Percentiles rank a stretch among this genome's conserved stretches.
These are phyloP conservation scores for Hypoxylon sp. DNA, from an alignment of 2,329 filamentous ascomycete species.

Conservation along the genomic window DNA sequence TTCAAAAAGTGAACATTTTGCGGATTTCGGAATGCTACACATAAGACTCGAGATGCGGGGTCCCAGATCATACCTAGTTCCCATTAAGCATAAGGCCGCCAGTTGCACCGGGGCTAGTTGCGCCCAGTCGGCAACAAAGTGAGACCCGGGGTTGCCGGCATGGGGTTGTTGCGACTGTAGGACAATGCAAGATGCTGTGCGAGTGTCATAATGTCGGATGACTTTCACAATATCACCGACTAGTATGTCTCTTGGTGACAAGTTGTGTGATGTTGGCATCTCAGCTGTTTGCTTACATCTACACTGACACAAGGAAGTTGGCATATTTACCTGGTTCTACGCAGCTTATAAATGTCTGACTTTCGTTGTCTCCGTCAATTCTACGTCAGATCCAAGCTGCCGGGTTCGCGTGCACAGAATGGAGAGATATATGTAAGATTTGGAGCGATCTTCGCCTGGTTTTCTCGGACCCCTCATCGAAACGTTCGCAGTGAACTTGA, in stretches of 20 bases:
- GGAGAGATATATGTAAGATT: constrained; percentile 18
- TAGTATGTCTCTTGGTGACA: constrained; percentile 1
- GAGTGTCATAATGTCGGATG: constrained; percentile 20
- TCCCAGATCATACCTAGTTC: constrained; percentile 23
- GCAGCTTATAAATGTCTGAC: constrained; percentile 8
- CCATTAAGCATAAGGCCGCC: constrained; percentile 17
- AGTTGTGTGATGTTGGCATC: constrained; percentile 17
- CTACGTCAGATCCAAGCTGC: constrained; percentile 26
- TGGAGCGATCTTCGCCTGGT: constrained; percentile 19
- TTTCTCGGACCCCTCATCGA: constrained; percentile 9
- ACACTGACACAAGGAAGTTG: background rate
- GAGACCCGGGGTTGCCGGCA: constrained; percentile 19
- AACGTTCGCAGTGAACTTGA: constrained; percentile 13
- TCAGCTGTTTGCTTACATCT: background rate
- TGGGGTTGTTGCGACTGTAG: constrained; percentile 18
- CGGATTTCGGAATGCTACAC: background rate
- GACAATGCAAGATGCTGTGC: constrained; percentile 22
- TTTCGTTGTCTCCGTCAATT: constrained; percentile 8
- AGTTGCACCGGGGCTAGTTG: constrained; percentile 7
- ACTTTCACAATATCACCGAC: constrained; percentile 20
- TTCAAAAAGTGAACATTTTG: constrained; percentile 9
- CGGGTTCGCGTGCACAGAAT: constrained; percentile 32
- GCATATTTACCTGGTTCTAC: background rate
- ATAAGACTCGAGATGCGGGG: constrained; percentile 24
- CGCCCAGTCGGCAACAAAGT: constrained; percentile 6